These are phyloP conservation scores for Ascochyta clinopodiicola DNA, from an alignment of 2,329 filamentous ascomycete species.

Conservation along the genomic window DNA sequence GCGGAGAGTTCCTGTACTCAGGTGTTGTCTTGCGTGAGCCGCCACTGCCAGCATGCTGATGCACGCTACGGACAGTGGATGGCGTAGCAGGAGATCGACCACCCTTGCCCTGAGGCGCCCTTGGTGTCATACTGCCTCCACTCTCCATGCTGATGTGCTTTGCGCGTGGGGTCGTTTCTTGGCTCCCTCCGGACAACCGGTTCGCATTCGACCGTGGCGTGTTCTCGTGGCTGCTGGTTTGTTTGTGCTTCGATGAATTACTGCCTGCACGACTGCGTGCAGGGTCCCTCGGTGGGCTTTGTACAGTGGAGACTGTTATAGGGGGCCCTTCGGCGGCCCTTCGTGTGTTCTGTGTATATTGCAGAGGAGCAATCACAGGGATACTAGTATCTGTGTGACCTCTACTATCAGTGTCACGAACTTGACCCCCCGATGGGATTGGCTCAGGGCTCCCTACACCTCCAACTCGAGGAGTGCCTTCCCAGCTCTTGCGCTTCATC, in stretches of 20 bases:
- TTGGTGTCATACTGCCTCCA: constrained; percentile 41
- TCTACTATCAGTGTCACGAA: constrained; percentile 6
- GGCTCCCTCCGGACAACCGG: constrained; percentile 33
- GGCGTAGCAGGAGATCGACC: constrained; percentile 43
- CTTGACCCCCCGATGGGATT: constrained; percentile 20
- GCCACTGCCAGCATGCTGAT: constrained; percentile 35
- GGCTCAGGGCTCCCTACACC: constrained; percentile 41
- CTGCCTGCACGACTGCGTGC: constrained; percentile 41
- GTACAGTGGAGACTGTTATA: constrained; percentile 26
- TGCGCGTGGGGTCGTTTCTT: constrained; percentile 43
- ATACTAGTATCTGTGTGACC: constrained; percentile 18
- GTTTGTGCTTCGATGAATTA: constrained; percentile 29
- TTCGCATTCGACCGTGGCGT: constrained; percentile 37
- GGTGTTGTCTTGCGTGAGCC: constrained; percentile 39
- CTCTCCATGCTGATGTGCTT: constrained; percentile 41
- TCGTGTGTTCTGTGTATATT: constrained; percentile 31
- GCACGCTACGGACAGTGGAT: constrained; percentile 40
- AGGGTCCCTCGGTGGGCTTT: constrained; percentile 26
- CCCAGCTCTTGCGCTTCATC: constrained; percentile 70
- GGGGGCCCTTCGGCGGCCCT: constrained; percentile 37
- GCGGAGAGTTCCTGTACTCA: constrained; percentile 31
- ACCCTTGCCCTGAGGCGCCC: constrained; percentile 37
- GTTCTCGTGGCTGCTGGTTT: constrained; percentile 32
- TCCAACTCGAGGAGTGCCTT: constrained; percentile 46
- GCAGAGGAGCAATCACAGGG: constrained; percentile 24